Evolutionary conservation across 2,329 filamentous ascomycete species (phyloP).

Genomic region (Fusarium subglutinans): DNA sequence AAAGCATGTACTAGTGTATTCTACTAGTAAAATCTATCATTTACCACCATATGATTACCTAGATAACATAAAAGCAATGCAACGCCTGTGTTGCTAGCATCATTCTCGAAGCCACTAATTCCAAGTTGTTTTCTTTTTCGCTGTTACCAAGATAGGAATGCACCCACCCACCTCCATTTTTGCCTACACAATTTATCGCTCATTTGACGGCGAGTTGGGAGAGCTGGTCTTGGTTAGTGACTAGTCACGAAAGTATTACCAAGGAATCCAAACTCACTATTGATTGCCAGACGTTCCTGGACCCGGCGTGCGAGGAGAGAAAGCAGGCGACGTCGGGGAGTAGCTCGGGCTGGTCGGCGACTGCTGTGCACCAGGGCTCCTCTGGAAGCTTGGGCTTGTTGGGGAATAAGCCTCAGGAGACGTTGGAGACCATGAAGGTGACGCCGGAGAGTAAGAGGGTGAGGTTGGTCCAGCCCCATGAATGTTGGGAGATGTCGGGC

Average conservation of each 20-base stretch:
- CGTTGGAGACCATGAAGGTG: slow-evolving; percentile 81
- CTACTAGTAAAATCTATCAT: slow-evolving; percentile 1
- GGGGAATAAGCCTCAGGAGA: slow-evolving; percentile 72
- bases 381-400: slow-evolving; percentile 69
- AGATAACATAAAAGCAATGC: not conserved
- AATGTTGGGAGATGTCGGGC: slow-evolving; percentile 71
- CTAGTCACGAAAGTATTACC: not conserved
- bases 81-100: not conserved
- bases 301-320: slow-evolving; percentile 58
- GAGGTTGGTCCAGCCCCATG: slow-evolving; percentile 58
- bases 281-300: slow-evolving; percentile 55
- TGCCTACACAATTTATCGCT: slow-evolving; percentile 23
- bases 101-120: not conserved
- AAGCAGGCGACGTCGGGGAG: slow-evolving; percentile 68
- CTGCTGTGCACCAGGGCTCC: slow-evolving; percentile 61
- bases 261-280: slow-evolving; percentile 45
- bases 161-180: not conserved
- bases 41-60: slow-evolving; percentile 1
- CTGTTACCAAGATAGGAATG: not conserved
- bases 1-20: not conserved
- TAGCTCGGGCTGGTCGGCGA: slow-evolving; percentile 77
- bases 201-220: slow-evolving; percentile 54
- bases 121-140: not conserved
- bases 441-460: slow-evolving; percentile 74
- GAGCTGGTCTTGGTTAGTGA: slow-evolving; percentile 52